Evolutionary conservation across 2,329 filamentous ascomycete species (phyloP).

Genomic region (Helotiales sp.): DNA sequence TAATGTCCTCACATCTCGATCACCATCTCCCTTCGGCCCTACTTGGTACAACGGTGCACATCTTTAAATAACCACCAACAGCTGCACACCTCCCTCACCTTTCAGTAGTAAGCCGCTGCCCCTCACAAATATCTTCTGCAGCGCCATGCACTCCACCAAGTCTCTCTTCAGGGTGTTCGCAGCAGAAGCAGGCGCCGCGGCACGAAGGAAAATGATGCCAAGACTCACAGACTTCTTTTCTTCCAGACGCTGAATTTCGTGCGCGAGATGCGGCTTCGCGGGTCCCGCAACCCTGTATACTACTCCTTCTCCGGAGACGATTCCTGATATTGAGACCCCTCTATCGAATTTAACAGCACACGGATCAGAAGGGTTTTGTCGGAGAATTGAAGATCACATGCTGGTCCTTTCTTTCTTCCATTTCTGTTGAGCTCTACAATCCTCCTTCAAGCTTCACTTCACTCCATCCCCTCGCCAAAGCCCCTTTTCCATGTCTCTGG

Average conservation of each 20-base stretch:
- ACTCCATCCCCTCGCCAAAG: background rate
- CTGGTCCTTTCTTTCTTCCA: background rate
- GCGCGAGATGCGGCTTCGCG: constrained; percentile 18
- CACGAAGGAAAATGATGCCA: background rate
- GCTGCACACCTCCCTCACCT: background rate
- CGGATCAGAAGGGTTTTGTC: constrained; percentile 3
- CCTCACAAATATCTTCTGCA: background rate
- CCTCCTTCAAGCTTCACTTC: background rate
- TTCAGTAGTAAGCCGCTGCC: background rate
- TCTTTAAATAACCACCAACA: background rate
- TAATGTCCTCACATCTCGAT: background rate
- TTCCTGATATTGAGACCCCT: constrained; percentile 12
- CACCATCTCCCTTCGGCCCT: background rate
- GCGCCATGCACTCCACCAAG: constrained; percentile 1
- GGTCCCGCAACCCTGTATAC: background rate
- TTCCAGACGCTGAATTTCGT: constrained; percentile 8
- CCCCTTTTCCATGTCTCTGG: background rate
- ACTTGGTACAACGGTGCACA: background rate
- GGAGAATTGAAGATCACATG: constrained; percentile 8
- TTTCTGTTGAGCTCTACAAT: background rate
- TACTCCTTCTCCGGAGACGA: constrained; percentile 4
- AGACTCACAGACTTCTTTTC: constrained; percentile 2
- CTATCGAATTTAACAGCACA: constrained; percentile 6
- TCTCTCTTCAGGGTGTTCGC: background rate
- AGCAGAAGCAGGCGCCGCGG: background rate